A percentile compares a stretch with the other conserved stretches of the same genome.
Evolutionary conservation across 352 stramenopile species (phyloP).

Genomic region (Phytophthora citrophthora): DNA sequence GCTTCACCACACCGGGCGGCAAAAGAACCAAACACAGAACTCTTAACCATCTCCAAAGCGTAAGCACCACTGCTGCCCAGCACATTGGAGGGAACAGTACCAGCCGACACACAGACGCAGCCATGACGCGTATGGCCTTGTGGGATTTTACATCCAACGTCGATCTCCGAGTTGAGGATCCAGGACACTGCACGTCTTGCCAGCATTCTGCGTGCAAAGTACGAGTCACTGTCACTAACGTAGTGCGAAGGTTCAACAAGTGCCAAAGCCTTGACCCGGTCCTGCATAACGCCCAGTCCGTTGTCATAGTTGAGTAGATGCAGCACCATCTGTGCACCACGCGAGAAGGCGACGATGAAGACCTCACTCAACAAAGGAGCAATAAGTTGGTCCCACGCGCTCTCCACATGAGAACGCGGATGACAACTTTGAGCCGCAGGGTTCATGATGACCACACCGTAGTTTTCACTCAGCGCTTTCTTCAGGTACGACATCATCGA

Average conservation of each 20-base stretch:
- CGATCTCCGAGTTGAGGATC: slow-evolving; percentile 79
- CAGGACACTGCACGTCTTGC: slow-evolving; percentile 71
- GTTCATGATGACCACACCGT: slow-evolving; percentile 86
- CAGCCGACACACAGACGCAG: slow-evolving; percentile 82
- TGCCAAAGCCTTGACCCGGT: slow-evolving; percentile 80
- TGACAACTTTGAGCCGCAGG: slow-evolving; percentile 79
- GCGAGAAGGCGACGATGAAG: slow-evolving; percentile 82
- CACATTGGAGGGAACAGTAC: slow-evolving; percentile 71
- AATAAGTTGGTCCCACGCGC: slow-evolving; percentile 81
- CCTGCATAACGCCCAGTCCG: slow-evolving; percentile 78
- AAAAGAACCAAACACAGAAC: slow-evolving; percentile 84
- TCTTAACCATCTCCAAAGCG: slow-evolving; percentile 86
- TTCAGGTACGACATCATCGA: slow-evolving; percentile 84
- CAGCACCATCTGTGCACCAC: slow-evolving; percentile 79
- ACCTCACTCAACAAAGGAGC: slow-evolving; percentile 68
- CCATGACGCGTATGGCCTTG: slow-evolving; percentile 73
- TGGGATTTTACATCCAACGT: slow-evolving; percentile 78
- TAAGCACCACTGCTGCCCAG: slow-evolving; percentile 76
- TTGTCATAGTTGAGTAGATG: slow-evolving; percentile 84
- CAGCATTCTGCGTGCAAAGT: slow-evolving; percentile 79
- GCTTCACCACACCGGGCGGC: slow-evolving; percentile 72
- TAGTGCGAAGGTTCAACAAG: slow-evolving; percentile 87
- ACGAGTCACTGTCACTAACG: slow-evolving; percentile 72
- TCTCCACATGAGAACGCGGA: slow-evolving; percentile 74
- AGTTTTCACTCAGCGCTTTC: slow-evolving; percentile 83